Evolutionary conservation across 805 yeast species (phyloP), one percentile per base, ranked within the genome.

Genomic region (Yarrowia porcina): DNA sequence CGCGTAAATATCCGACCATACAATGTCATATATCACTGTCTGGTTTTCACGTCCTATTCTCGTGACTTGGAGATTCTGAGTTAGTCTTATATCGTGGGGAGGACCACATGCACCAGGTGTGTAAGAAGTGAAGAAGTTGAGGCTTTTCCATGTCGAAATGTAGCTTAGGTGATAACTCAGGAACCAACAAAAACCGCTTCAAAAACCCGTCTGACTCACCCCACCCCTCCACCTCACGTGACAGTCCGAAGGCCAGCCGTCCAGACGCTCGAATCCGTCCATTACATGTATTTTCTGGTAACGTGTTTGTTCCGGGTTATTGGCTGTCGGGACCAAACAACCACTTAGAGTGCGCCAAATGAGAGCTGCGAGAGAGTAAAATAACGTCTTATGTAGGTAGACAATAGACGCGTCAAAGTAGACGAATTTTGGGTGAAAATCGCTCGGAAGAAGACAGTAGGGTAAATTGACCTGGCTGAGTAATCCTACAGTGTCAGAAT

Each of bases 291-390:
- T 15, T n/a, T 35, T 1, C 20, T 38, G 25, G 25, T 38, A 20
- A 20, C 44, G 28, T 39, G 27, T 39, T 47, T 47, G 33, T 44
- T 41, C 50, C 50, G 50, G 28, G 50, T 44, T 44, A 44, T 21
- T 44, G 33, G 38, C 15, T 17, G 47, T n/a, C 50, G 50, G 50
- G 23, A 17, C 35, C 11, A 13, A 30, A 18, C 39, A 32, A 32
- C 56, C 56, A 49, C 56, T 49, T 32, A 49, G 56, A 32, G 56
- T 33, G 56, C 39, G 20, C n/a, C 39, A 21, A 49, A 21, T 21
- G 54, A 1, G 35, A 7, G 28, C 38, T 32, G 12, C 15, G 12
- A 13, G 23, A 36, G 30, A 17, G 30, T 11, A 21, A 10, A 23
- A 23, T 41, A 21, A 41, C 41, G 21, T 36, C 41, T 5, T 7